Base-by-base conservation (phyloP, 495 filamentous ascomycete genomes). In the Hypoxylon fuscum region DNA sequence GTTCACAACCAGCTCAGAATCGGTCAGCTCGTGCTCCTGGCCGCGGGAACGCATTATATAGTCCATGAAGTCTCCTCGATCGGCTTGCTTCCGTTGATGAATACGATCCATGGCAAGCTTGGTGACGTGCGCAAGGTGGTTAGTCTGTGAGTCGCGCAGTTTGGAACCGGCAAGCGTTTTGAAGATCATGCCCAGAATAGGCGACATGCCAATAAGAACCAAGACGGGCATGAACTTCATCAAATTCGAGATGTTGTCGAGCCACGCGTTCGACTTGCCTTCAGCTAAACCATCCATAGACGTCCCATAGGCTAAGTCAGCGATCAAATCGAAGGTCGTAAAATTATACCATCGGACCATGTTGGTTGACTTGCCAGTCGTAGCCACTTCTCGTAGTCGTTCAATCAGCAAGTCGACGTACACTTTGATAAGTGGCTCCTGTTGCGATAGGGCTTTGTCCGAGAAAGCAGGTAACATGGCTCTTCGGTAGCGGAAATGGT, bases 251-350 rank as follows among this genome's bases (percentile, higher is more conserved):
- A 79, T 74, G 22, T 70, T 65, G 0, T 63, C 45, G n/a, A 79
- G 64, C 76, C 76, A 81, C 4, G 71, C 72, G 44, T 79, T 77
- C 20, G 71, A 74, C 1, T 60, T 48, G 5, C 54, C 55, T 4
- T 62, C 57, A 9, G 69, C 64, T 1, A 88, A 71, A 32, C 84
- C 82, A 7, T 77, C 77, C 52, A 89, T 84, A 0, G 85, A 69
- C 37, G 83, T 81, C 0, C 83, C 84, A 70, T 85, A 87, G 8
- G 80, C 78, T 47, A 89, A 69, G 55, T 88, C 84, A 1, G 83
- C 85, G 58, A 86, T 84, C 21, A 87, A 69, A 60, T 88, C 87
- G 58, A 88, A 88, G 18, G 84, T 86, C 0, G 79, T 82, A 64
- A 74, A 88, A 37, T 85, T 87, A 49, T 83, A 85, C 86, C 85